A percentile compares a stretch with the other conserved stretches of the same genome.
These are phyloP conservation scores for Metschnikowia peoriensis DNA, from an alignment of 805 yeast species.

Conservation along the genomic window DNA sequence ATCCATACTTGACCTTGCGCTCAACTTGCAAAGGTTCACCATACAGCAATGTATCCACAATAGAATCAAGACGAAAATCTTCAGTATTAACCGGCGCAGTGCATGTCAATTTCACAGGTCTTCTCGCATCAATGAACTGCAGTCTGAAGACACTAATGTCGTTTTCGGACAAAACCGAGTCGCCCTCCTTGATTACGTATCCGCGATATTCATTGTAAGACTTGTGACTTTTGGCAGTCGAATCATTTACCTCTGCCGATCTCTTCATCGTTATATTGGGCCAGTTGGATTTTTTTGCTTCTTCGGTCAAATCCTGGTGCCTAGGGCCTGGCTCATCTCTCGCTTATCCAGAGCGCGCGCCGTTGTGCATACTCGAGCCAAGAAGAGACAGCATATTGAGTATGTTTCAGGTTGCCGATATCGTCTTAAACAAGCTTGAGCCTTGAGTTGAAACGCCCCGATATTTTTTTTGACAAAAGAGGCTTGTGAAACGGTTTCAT, in stretches of 20 bases:
- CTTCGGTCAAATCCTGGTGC: not conserved
- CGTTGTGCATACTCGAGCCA: not conserved
- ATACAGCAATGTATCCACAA: slow-evolving; percentile 38
- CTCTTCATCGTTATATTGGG: slow-evolving; percentile 3
- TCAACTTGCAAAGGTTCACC: slow-evolving; percentile 52
- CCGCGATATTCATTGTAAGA: slow-evolving; percentile 13
- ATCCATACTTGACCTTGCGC: slow-evolving; percentile 56
- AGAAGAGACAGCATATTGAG: not conserved
- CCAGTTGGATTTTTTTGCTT: not conserved
- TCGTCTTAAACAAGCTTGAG: not conserved
- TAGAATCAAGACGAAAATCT: slow-evolving; percentile 28
- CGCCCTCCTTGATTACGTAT: slow-evolving; percentile 4
- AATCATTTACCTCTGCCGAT: not conserved
- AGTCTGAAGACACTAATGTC: slow-evolving; percentile 30
- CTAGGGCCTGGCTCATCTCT: slow-evolving; percentile 3
- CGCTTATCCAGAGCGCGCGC: slow-evolving; percentile 1
- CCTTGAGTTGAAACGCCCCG: not conserved
- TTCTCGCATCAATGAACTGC: slow-evolving; percentile 39
- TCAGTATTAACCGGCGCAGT: slow-evolving; percentile 28
- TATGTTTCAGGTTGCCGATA: not conserved
- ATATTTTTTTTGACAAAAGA: not conserved
- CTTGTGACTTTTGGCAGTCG: slow-evolving; percentile 1
- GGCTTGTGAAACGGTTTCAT: not conserved
- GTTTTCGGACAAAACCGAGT: not conserved
- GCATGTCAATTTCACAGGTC: slow-evolving; percentile 48